Evolutionary conservation across 2,329 filamentous ascomycete species (phyloP).

Genomic region (Leptosphaerulina australis): DNA sequence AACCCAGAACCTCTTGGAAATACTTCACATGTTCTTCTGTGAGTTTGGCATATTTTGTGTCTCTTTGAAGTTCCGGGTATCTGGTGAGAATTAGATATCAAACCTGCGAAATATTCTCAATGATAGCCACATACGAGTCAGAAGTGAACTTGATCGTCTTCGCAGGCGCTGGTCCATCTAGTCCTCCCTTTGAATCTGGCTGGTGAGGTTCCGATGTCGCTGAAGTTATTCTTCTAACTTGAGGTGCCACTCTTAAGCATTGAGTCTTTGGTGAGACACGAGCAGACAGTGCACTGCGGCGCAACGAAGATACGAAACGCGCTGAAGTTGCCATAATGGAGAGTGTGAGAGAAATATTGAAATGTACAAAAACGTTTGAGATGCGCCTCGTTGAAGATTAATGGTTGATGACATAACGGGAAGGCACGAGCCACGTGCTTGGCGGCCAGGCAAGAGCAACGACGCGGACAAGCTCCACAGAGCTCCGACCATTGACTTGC

Average conservation of each 20-base stretch:
- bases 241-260: constrained; percentile 35
- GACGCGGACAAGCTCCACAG: constrained; percentile 47
- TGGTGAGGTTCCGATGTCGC: constrained; percentile 52
- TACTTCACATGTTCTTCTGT: constrained; percentile 78
- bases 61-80: constrained; percentile 81
- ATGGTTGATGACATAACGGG: constrained; percentile 34
- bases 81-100: constrained; percentile 29
- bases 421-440: constrained; percentile 39
- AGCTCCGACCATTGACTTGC: constrained; percentile 38
- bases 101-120: not conserved
- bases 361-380: constrained; percentile 27
- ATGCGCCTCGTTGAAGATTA: constrained; percentile 24
- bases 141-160: constrained; percentile 75
- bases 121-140: constrained; percentile 64
- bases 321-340: constrained; percentile 44
- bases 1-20: constrained; percentile 82
- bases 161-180: constrained; percentile 44
- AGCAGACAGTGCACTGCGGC: constrained; percentile 39
- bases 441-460: constrained; percentile 47
- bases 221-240: constrained; percentile 48
- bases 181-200: constrained; percentile 43
- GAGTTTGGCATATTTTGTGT: constrained; percentile 74
- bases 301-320: constrained; percentile 43
- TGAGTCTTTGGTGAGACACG: constrained; percentile 30
- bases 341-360: constrained; percentile 25